These are phyloP conservation scores for Pseudogymnoascus sp. DNA, from an alignment of 2,329 filamentous ascomycete genomes.

Conservation along the genomic window DNA sequence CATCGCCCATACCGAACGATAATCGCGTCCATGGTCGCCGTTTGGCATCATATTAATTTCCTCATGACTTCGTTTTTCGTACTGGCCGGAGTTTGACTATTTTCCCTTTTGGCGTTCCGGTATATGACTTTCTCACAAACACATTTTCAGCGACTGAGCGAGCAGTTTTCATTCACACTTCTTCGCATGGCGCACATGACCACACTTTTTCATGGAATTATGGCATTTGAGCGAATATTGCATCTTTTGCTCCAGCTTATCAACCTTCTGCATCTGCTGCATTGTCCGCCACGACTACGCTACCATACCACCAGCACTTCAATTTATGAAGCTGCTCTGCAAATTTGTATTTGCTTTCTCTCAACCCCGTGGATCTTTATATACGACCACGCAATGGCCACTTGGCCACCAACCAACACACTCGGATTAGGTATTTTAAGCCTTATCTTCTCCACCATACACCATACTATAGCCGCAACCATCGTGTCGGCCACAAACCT, in stretches of 20 bases:
- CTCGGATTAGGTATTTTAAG: neutral
- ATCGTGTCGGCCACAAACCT: constrained; percentile 1
- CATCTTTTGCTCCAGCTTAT: neutral
- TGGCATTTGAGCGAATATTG: constrained; percentile 5
- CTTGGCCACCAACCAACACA: neutral
- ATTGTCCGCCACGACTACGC: neutral
- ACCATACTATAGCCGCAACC: constrained; percentile 1
- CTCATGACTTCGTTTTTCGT: constrained; percentile 9
- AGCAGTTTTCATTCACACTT: neutral
- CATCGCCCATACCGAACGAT: constrained; percentile 37
- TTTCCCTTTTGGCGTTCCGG: constrained; percentile 10
- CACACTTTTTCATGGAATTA: neutral
- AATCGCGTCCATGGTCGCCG: constrained; percentile 50
- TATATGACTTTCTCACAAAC: constrained; percentile 8
- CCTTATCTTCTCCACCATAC: neutral
- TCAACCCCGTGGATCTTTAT: neutral
- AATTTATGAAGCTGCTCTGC: neutral
- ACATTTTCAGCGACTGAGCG: constrained; percentile 9
- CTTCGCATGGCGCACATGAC: constrained; percentile 3
- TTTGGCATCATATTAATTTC: constrained; percentile 54
- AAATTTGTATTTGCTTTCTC: neutral
- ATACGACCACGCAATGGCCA: neutral
- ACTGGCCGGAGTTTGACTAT: neutral
- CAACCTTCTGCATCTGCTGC: constrained; percentile 1
- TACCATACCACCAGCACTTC: neutral